Conservation (phyloP, 164 flowering plant species). For the Warburgia ugandensis region DNA sequence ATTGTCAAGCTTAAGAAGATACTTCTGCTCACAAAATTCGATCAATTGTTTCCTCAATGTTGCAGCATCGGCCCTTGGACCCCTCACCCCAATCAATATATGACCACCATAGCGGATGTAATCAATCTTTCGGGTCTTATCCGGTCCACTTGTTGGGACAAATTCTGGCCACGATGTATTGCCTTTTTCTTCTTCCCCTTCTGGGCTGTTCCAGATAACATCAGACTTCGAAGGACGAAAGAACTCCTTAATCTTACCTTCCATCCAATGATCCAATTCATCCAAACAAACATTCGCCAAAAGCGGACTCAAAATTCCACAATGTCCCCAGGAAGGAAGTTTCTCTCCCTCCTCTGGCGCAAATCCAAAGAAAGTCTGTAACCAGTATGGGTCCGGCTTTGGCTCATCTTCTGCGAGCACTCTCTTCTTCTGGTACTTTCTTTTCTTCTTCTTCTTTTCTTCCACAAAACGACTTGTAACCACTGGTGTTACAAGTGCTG, state of each 20-base stretch:
- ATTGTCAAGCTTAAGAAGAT: constrained; percentile 76
- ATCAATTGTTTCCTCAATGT: constrained; percentile 77
- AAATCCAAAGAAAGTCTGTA: constrained; percentile 78
- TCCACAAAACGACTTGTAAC: constrained; percentile 46
- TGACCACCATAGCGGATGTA: constrained; percentile 91
- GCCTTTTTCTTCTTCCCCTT: constrained; percentile 82
- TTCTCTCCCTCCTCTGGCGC: constrained; percentile 94
- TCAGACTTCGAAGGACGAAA: constrained; percentile 79
- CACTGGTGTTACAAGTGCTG: constrained; percentile 75
- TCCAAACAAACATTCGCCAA: constrained; percentile 74
- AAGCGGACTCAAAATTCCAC: constrained; percentile 86
- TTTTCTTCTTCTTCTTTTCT: constrained; percentile 49
- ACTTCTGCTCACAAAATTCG: constrained; percentile 88
- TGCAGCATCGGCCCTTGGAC: constrained; percentile 94
- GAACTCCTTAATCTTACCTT: constrained; percentile 74
- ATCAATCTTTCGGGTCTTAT: constrained; percentile 90
- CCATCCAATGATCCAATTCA: constrained; percentile 92
- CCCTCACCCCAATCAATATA: constrained; percentile 81
- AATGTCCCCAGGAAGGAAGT: constrained; percentile 88
- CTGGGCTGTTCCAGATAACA: constrained; percentile 87
- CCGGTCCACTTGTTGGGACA: constrained; percentile 96
- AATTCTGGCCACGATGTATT: constrained; percentile 99
- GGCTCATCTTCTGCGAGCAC: constrained; percentile 94
- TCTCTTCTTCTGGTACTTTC: constrained; percentile 92
- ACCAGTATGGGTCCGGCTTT: constrained; percentile 96